These are phyloP conservation scores for Cutaneotrichosporon spelunceum DNA, from an alignment of 1,284 basidiomycete genomes.

Conservation along the genomic window DNA sequence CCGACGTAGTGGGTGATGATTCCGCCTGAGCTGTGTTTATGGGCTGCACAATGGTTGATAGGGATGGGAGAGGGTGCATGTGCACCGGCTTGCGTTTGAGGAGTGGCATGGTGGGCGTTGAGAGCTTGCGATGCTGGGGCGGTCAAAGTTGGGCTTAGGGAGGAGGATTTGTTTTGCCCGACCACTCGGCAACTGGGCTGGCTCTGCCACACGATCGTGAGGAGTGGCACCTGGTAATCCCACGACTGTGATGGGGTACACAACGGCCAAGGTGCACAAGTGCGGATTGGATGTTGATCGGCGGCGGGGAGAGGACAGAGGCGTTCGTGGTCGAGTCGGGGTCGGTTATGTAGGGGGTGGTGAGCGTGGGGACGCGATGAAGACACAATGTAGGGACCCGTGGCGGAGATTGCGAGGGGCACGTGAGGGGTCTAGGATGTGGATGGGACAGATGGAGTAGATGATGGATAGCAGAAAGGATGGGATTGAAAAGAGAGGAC, in stretches of 20 bases:
- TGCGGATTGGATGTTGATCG: neutral
- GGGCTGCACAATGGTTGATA: slow-evolving; percentile 29
- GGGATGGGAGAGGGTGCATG: slow-evolving; percentile 58
- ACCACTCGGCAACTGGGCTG: neutral
- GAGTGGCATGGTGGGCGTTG: slow-evolving; percentile 64
- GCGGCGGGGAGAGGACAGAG: neutral
- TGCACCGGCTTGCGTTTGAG: slow-evolving; percentile 87
- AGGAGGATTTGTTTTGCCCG: slow-evolving; percentile 9
- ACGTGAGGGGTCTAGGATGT: slow-evolving; percentile 6
- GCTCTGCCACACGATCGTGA: neutral
- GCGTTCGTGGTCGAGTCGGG: neutral
- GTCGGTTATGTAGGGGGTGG: slow-evolving; percentile 1
- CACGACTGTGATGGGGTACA: neutral
- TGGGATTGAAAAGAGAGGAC: neutral
- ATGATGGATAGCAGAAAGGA: neutral
- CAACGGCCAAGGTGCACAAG: neutral
- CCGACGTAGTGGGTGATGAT: neutral
- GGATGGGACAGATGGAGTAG: neutral
- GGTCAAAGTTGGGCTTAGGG: neutral
- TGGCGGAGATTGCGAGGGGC: neutral
- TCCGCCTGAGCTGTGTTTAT: slow-evolving; percentile 7
- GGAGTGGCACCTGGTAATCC: neutral
- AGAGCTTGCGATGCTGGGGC: neutral
- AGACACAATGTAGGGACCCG: neutral
- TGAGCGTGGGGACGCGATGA: slow-evolving; percentile 6